These are phyloP conservation scores for Leishmania amazonensis DNA, from an alignment of 208 protist genomes.

Conservation along the genomic window DNA sequence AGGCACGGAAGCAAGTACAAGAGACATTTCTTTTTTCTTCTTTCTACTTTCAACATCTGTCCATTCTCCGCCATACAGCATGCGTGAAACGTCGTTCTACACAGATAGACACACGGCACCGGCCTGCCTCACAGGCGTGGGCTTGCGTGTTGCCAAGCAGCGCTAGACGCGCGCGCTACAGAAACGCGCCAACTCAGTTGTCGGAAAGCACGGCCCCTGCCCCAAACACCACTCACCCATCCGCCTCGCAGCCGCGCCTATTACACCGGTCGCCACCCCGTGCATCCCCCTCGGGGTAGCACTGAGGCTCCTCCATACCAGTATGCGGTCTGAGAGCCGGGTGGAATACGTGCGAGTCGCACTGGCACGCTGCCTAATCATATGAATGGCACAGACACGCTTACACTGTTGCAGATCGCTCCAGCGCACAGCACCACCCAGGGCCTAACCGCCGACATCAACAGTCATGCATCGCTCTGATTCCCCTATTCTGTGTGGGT, in stretches of 20 bases:
- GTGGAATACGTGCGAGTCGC: not conserved
- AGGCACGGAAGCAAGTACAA: not conserved
- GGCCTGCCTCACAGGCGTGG: not conserved
- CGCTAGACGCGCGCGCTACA: not conserved
- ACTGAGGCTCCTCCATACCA: not conserved
- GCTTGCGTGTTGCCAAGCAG: not conserved
- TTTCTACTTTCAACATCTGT: not conserved
- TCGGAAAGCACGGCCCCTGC: not conserved
- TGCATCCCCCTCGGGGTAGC: not conserved
- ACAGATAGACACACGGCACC: not conserved
- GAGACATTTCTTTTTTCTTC: not conserved
- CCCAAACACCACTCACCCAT: not conserved
- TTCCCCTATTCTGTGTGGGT: not conserved
- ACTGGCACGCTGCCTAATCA: too few relatives aligned
- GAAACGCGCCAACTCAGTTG: not conserved
- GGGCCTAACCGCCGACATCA: too few relatives aligned
- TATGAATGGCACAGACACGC: too few relatives aligned
- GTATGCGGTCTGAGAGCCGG: not conserved
- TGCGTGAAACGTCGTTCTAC: not conserved
- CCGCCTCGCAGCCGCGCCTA: not conserved
- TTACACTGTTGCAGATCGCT: too few relatives aligned
- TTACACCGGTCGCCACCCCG: not conserved
- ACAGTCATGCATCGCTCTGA: not conserved
- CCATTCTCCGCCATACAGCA: not conserved
- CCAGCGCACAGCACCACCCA: too few relatives aligned